Conservation (phyloP, 2,329 filamentous ascomycete genomes). For the Alternaria alternata region DNA sequence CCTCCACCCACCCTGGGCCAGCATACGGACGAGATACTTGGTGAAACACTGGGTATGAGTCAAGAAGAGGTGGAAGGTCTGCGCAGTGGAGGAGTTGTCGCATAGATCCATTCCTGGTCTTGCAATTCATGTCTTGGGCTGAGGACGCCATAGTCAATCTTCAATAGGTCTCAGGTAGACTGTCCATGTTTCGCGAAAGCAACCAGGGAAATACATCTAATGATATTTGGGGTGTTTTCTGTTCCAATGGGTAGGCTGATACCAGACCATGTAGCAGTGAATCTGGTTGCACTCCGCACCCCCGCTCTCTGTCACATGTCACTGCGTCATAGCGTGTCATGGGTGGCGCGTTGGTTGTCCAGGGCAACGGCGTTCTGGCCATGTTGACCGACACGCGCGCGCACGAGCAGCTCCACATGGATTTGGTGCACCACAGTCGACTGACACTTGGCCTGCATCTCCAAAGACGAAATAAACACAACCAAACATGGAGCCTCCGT, state of each 20-base stretch:
- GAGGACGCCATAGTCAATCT: not conserved
- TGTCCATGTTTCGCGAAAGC: too few relatives aligned
- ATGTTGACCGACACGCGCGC: constrained; percentile 25
- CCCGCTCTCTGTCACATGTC: constrained; percentile 1
- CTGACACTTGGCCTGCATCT: constrained; percentile 7
- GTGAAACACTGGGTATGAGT: constrained; percentile 42
- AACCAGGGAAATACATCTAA: not conserved
- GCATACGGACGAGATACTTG: constrained; percentile 50
- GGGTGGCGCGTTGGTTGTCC: constrained; percentile 18
- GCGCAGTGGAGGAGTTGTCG: constrained; percentile 46
- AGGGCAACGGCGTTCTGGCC: constrained; percentile 20
- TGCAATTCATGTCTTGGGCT: not conserved
- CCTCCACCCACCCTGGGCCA: constrained; percentile 79
- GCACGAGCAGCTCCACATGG: constrained; percentile 11
- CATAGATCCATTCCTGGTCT: constrained; percentile 22
- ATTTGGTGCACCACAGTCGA: constrained; percentile 15
- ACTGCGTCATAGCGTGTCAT: constrained; percentile 3
- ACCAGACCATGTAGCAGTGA: not conserved
- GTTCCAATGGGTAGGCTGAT: not conserved
- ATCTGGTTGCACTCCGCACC: not conserved
- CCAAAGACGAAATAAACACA: constrained; percentile 6
- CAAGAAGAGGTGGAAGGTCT: constrained; percentile 42
- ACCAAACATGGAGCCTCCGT: constrained; percentile 49
- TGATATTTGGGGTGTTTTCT: not conserved
- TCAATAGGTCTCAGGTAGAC: too few relatives aligned